Evolutionary conservation across 164 flowering plant genomes (phyloP).

Genomic region (Litsea cubeba): DNA sequence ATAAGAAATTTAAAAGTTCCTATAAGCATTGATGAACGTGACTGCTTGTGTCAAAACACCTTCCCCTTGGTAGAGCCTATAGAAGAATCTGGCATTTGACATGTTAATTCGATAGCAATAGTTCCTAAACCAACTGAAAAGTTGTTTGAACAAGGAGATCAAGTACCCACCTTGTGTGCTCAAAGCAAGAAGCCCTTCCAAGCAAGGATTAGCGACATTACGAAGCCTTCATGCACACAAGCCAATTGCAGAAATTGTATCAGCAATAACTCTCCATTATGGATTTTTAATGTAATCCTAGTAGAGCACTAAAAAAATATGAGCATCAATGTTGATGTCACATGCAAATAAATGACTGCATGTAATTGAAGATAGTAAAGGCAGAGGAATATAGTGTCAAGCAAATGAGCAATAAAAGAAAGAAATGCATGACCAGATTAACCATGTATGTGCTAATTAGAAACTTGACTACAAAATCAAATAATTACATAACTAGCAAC

Average conservation of each 20-base stretch:
- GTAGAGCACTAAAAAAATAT: slow-evolving; percentile 37
- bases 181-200: slow-evolving; percentile 70
- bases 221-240: slow-evolving; percentile 77
- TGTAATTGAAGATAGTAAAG: neutral
- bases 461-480: too few species aligned
- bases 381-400: neutral
- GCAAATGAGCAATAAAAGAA: neutral
- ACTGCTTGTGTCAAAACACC: too few species aligned
- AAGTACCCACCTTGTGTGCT: slow-evolving; percentile 49
- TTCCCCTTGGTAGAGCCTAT: too few species aligned
- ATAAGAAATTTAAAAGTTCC: too few species aligned
- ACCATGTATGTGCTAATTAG: too few species aligned
- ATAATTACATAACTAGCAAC: too few species aligned
- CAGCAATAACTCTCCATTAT: slow-evolving; percentile 87
- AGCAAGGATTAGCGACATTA: slow-evolving; percentile 52
- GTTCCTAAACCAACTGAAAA: too few species aligned
- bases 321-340: slow-evolving; percentile 22
- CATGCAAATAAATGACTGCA: neutral
- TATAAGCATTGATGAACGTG: too few species aligned
- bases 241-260: slow-evolving; percentile 90
- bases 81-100: too few species aligned
- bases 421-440: neutral
- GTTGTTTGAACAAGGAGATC: too few species aligned
- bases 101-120: too few species aligned
- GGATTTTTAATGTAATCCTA: slow-evolving; percentile 95